Evolutionary conservation across 768 basidiomycete species (phyloP), one percentile per base, ranked within the genome.

Genomic region (Leccinum longicurvipes): DNA sequence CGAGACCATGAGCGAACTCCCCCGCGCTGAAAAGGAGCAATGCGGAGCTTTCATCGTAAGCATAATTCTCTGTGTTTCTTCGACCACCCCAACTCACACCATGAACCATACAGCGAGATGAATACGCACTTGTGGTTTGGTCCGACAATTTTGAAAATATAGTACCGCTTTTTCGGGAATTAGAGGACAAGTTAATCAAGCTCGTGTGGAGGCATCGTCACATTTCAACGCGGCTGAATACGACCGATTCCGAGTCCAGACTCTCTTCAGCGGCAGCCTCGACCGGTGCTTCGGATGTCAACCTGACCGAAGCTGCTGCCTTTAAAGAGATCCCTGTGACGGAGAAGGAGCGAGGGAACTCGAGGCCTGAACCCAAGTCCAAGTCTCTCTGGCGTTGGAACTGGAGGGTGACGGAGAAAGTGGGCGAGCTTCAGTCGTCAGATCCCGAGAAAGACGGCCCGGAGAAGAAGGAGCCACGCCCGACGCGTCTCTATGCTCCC

Each of bases 1-100:
- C 31, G 86, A 91, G 54, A 80, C 79, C 17, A 81, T 94, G 65
- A 61, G 66, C 47, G 80, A 84, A 57, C 75, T 95, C 25, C 81
- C 87, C 10, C 80, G 81, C 45, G 91, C 92, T 3, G 89, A 94
- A 70, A 93, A 93, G 72, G 91, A 94, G 64, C 93, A 94, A 66
- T 92, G 89, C 53, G 93, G 84, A 15, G 93, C 93, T 17, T 94
- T 95, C 70, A 81, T 92, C 57, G 89, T 90, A 64, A 68, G 87
- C 74, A 28, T 36, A 15, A 49, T 23, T 29, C 4, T 2, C 6
- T n/a, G 15, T 11, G 21, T 9, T 32, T 41, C 36, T 27, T 29
- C 15, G 19, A 42, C 9, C 4, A 7, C 19, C 0, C 27, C 4
- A 6, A 42, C 50, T 36, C 42, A 46, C 27, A 31, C 32, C 17